phyloP scores from a whole-genome alignment of 2,329 filamentous ascomycete genomes.

The Ophiostoma quercus region DNA sequence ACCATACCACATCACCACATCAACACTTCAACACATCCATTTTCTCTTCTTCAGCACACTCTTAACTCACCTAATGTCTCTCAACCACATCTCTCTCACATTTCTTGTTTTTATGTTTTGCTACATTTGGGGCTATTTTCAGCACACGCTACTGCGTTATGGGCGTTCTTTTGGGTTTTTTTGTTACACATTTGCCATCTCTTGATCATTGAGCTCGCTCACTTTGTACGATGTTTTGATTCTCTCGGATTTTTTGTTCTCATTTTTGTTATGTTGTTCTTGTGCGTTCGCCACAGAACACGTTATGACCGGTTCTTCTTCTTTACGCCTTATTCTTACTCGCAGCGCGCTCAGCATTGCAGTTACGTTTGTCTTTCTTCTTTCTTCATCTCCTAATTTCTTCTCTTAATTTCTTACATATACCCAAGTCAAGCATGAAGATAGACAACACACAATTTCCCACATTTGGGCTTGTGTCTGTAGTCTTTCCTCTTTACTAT shows the following conservation, averaged over 20 bases:
- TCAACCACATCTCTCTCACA: not conserved
- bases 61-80: not conserved
- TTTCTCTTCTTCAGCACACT: conserved; percentile 13
- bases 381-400: not conserved
- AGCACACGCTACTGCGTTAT: not conserved
- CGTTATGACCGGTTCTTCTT: not conserved
- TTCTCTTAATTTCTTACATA: conserved; percentile 12
- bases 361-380: not conserved
- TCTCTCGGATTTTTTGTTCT: not conserved
- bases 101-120: not conserved
- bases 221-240: not conserved
- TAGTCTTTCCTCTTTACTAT: not conserved
- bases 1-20: not conserved
- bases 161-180: not conserved
- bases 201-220: not conserved
- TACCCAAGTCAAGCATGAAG: conserved; percentile 14
- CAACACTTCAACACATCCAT: not conserved
- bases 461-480: not conserved
- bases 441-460: not conserved
- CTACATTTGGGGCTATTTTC: not conserved
- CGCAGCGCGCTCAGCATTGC: not conserved
- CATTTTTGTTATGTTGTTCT: not conserved
- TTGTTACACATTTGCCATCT: not conserved
- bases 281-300: not conserved
- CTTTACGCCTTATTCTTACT: not conserved